These are phyloP conservation scores for Myriosclerotinia duriaeana DNA, from an alignment of 2,329 filamentous ascomycete species.

Conservation along the genomic window DNA sequence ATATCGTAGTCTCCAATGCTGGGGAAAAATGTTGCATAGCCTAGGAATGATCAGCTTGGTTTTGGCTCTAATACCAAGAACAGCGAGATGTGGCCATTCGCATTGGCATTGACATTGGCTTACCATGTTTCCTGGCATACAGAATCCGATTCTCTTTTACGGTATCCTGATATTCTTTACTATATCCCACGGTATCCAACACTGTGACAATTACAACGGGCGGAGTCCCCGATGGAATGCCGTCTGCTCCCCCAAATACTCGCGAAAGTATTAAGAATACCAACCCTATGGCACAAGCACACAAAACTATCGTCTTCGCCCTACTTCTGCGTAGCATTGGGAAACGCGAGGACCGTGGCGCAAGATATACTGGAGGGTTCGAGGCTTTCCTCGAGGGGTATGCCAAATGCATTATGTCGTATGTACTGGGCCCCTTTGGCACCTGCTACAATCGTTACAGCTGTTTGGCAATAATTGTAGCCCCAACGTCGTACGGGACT, in stretches of 20 bases:
- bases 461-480: conserved; percentile 21
- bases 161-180: conserved; percentile 65
- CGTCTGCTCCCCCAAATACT: conserved; percentile 36
- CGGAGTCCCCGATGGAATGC: conserved; percentile 54
- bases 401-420: conserved; percentile 76
- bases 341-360: conserved; percentile 57
- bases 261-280: conserved; percentile 61
- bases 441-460: conserved; percentile 24
- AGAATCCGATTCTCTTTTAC: conserved; percentile 79
- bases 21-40: conserved; percentile 83
- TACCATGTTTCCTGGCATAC: conserved; percentile 87
- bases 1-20: conserved; percentile 75
- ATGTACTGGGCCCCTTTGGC: conserved; percentile 24
- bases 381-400: conserved; percentile 83
- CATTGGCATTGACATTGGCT: conserved; percentile 33
- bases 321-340: conserved; percentile 60
- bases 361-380: conserved; percentile 66
- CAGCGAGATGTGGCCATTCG: conserved; percentile 6
- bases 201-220: conserved; percentile 81
- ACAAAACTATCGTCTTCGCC: conserved; percentile 57
- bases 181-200: conserved; percentile 65
- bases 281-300: conserved; percentile 38
- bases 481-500: conserved; percentile 21
- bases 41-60: conserved; percentile 47
- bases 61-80: conserved; percentile 10